Base-by-base conservation (phyloP, 257 asterid species). In the Jacaranda copaia region DNA sequence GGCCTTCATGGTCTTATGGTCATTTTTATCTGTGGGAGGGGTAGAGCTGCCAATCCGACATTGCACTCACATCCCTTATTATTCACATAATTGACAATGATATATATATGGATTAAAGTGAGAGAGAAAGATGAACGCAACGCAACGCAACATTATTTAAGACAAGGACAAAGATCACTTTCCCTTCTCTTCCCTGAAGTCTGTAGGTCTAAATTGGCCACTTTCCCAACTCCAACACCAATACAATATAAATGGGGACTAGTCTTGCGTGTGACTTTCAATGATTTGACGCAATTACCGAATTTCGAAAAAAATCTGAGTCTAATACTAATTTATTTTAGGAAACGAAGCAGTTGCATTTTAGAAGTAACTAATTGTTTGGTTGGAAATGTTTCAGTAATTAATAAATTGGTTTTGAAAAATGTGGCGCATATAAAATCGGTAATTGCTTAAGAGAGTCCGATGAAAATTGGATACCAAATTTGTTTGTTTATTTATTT, bases 31-130 rank as follows among this genome's bases (percentile, higher is more conserved):
- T 25, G 2, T 25, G 1, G 32, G 1, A 25, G 32, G 32, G 32
- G 32, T 25, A 25, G 2, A 25, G 32, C 32, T 25, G 32, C 32
- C 32, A 25, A 25, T 25, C 32, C 32, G 32, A 25, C 32, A 2
- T 25, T 25, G 32, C 2, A 25, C 32, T 25, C 32, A 25, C 32
- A 25, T 25, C 32, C 1, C 32, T 25, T 25, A 25, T 25, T 25
- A 25, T 48, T 7, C 32, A 69, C 14, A 51, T 71, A n/a, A 71
- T 5, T 39, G 76, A 71, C 76, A 53, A 56, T 16, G 65, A 71
- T 71, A 49, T 69, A 71, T 71, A 49, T 69, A 8, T 8, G 46
- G 48, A 62, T 35, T 35, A 62, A 58, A 60, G 8, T 60, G 1
- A 9, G 19, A 62, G 20, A 5, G 46, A 39, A 25, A 61, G 19